These are phyloP conservation scores for Coemansia sp. DNA, from an alignment of 192 early-diverging fungal species.

Conservation along the genomic window DNA sequence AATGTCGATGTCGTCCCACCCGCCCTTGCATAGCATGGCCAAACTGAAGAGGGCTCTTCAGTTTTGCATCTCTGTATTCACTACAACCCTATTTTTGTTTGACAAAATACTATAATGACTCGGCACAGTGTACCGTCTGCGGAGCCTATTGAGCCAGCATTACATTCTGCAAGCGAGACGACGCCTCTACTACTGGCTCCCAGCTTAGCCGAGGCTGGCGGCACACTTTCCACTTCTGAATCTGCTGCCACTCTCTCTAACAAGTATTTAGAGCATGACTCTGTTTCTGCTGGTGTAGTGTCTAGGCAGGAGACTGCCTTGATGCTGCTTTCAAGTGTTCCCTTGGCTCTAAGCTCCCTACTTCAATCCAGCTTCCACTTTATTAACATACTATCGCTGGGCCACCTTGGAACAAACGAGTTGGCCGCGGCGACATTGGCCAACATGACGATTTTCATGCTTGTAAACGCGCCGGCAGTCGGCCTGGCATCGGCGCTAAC, in stretches of 20 bases:
- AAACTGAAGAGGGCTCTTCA: not conserved
- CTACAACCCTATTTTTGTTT: too few species aligned
- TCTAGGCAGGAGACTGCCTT: constrained; percentile 12
- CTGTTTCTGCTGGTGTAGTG: constrained; percentile 6
- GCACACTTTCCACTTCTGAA: not conserved
- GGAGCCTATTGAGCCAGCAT: not conserved
- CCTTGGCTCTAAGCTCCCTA: constrained; percentile 53
- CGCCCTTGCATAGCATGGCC: not conserved
- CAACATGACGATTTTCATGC: constrained; percentile 72
- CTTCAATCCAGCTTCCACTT: constrained; percentile 69
- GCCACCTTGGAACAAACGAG: constrained; percentile 66
- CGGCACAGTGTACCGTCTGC: too few species aligned
- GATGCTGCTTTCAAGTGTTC: constrained; percentile 6
- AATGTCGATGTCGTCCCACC: not conserved
- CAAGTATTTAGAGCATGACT: constrained; percentile 28
- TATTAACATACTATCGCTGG: constrained; percentile 63
- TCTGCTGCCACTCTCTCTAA: constrained; percentile 17
- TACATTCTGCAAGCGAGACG: not conserved
- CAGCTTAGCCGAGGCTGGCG: not conserved
- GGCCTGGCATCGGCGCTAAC: constrained; percentile 76
- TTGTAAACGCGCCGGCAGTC: constrained; percentile 66
- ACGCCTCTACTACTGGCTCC: not conserved
- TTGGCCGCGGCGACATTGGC: constrained; percentile 71
- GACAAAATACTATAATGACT: not conserved
- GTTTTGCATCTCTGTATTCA: not conserved